phyloP scores from a whole-genome alignment of 2,329 filamentous ascomycete genomes.

The Penicillium crustosum region DNA sequence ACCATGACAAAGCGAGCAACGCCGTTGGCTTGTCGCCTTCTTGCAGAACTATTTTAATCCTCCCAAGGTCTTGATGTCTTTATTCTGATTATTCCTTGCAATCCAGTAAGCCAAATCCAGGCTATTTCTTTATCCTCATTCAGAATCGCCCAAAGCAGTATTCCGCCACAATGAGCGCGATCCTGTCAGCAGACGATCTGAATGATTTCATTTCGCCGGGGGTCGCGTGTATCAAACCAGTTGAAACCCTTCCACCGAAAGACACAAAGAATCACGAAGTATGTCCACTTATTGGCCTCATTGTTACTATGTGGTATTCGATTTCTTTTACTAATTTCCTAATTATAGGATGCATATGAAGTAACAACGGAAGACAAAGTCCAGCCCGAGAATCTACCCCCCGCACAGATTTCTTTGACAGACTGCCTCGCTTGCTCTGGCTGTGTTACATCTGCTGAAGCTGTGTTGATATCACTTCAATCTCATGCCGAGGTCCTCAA shows the following conservation, averaged over 20 bases:
- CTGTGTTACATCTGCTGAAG: slow-evolving; percentile 95
- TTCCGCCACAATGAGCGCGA: slow-evolving; percentile 76
- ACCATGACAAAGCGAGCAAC: slow-evolving; percentile 35
- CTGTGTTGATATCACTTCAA: slow-evolving; percentile 91
- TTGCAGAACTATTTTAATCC: slow-evolving; percentile 8
- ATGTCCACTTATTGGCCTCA: slow-evolving; percentile 22
- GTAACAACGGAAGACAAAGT: slow-evolving; percentile 89
- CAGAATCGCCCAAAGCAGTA: slow-evolving; percentile 16
- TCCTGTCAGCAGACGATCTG: slow-evolving; percentile 91
- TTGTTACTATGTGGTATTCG: background rate
- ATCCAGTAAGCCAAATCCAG: background rate
- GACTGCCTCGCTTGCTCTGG: slow-evolving; percentile 97
- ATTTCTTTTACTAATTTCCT: slow-evolving; percentile 21
- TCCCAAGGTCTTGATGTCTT: background rate
- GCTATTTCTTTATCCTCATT: background rate
- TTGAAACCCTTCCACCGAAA: slow-evolving; percentile 80
- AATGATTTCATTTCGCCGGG: slow-evolving; percentile 99
- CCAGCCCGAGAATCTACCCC: slow-evolving; percentile 57
- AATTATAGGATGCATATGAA: slow-evolving; percentile 65
- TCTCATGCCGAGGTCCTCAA: slow-evolving; percentile 88
- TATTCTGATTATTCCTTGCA: background rate
- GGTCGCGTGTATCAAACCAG: slow-evolving; percentile 95
- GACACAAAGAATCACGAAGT: slow-evolving; percentile 51
- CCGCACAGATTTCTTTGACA: slow-evolving; percentile 90
- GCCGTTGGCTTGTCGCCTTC: slow-evolving; percentile 16